These are phyloP conservation scores for Neopestalotiopsis clavispora DNA, from an alignment of 2,329 filamentous ascomycete genomes.

Conservation along the genomic window DNA sequence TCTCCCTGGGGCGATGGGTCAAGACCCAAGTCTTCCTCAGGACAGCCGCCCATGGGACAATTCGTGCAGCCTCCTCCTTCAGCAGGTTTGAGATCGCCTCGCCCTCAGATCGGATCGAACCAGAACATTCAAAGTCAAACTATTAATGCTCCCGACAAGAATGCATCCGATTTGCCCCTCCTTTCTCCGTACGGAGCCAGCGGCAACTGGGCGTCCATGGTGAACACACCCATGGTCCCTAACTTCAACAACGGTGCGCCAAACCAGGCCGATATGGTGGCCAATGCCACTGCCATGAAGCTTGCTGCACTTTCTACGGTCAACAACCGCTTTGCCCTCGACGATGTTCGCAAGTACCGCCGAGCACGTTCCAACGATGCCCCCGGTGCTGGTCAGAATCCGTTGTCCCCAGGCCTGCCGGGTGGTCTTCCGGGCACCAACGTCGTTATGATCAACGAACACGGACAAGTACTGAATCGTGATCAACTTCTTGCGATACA, in stretches of 20 bases:
- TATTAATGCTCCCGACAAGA: slow-evolving; percentile 73
- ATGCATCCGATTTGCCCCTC: slow-evolving; percentile 74
- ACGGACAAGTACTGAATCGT: slow-evolving; percentile 83
- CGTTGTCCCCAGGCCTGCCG: slow-evolving; percentile 70
- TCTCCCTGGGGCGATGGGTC: slow-evolving; percentile 79
- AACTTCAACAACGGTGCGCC: slow-evolving; percentile 74
- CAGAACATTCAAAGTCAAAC: slow-evolving; percentile 83
- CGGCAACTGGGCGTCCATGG: slow-evolving; percentile 98
- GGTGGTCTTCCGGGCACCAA: slow-evolving; percentile 70
- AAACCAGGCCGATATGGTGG: slow-evolving; percentile 94
- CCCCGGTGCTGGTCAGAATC: slow-evolving; percentile 62
- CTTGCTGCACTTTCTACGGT: slow-evolving; percentile 95
- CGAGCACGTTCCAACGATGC: slow-evolving; percentile 88
- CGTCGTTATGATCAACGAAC: slow-evolving; percentile 93
- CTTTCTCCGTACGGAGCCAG: slow-evolving; percentile 84
- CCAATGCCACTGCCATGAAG: slow-evolving; percentile 99
- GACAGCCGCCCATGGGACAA: slow-evolving; percentile 89
- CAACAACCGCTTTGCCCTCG: slow-evolving; percentile 95
- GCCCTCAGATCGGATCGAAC: slow-evolving; percentile 68
- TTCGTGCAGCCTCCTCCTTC: slow-evolving; percentile 84
- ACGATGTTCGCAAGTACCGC: slow-evolving; percentile 96
- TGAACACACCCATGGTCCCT: slow-evolving; percentile 93
- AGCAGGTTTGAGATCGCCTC: slow-evolving; percentile 79
- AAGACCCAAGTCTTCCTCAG: slow-evolving; percentile 78
- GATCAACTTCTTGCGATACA: slow-evolving; percentile 87